phyloP scores from a whole-genome alignment of 352 stramenopile genomes.

The Saprolegnia diclina region DNA sequence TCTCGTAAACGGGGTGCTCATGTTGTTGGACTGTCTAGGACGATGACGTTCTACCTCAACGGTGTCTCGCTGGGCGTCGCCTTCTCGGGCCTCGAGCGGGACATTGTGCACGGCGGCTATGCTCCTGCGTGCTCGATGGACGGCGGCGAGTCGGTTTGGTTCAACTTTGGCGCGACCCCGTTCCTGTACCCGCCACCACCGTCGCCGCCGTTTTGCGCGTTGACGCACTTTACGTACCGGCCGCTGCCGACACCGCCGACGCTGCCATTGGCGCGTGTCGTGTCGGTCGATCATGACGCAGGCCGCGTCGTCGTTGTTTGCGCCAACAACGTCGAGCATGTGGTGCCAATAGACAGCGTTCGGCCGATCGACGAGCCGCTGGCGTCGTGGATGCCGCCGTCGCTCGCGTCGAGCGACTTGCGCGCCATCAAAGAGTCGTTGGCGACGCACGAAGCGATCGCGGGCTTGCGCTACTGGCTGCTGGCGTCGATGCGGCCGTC shows the following conservation, averaged over 20 bases:
- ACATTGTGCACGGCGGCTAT: conserved; percentile 19
- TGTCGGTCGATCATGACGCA: not conserved
- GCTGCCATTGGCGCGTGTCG: not conserved
- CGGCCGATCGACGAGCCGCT: not conserved
- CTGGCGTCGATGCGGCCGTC: not conserved
- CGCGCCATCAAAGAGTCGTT: not conserved
- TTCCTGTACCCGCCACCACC: conserved; percentile 23
- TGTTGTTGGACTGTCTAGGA: conserved; percentile 5
- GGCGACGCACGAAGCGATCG: not conserved
- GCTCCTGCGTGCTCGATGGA: conserved; percentile 25
- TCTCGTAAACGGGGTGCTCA: not conserved
- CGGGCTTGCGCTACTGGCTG: not conserved
- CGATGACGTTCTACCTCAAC: conserved; percentile 22
- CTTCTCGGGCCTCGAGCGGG: conserved; percentile 10
- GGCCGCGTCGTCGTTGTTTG: not conserved
- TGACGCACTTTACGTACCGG: conserved; percentile 19
- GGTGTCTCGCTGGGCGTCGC: conserved; percentile 6
- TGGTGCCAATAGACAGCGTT: not conserved
- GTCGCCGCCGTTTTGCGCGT: conserved; percentile 13
- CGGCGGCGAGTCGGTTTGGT: conserved; percentile 26
- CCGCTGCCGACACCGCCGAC: not conserved
- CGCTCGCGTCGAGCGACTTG: not conserved
- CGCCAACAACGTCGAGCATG: not conserved
- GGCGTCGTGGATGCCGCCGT: not conserved
- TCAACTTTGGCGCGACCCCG: conserved; percentile 25